Evolutionary conservation across 108 stramenopile species (phyloP), one percentile per base, ranked within the genome.

Genomic region (Nitzschia sp.): DNA sequence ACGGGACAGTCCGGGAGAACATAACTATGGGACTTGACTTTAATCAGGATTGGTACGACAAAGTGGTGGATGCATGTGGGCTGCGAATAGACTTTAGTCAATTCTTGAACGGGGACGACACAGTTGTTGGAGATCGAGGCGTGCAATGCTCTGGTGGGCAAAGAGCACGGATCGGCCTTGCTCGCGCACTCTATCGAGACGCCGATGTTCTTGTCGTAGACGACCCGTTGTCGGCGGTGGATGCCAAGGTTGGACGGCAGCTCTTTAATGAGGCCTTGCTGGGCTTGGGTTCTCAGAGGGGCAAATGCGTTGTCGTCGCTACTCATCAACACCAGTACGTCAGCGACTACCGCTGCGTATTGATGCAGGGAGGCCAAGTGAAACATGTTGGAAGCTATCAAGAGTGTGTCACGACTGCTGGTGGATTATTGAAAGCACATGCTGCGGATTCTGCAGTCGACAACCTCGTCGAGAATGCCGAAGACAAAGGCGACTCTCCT

Each of bases 311-410:
- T 23, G 58, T 97, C 27, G 68, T 97, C 17, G 91, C 88, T 2
- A 94, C 94, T 26, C 95, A 97, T 75, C 95, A 96, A 74, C 95
- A 95, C 46, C 94, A 93, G 49, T 92, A 84, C 63, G 85, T 84
- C 69, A 82, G 66, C 30, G 87, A 83, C 13, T 62, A 71, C 2
- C 57, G 77, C 2, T 91, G 86, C 55, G 81, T 96, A 17, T 66
- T 94, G 38, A 80, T 97, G 72, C 64, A 70, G 18, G 68, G 65
- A 30, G 89, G 93, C 11, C 72, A 59, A 29, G 72, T 89, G 28
- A 70, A 67, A n/a, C 77, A 81, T 27, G 58, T 79, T 60, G 93
- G 93, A 26, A 76, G 77, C 15, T 96, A 89, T 75, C 71, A 72
- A 23, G 78, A 82, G 42, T 91, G 91, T 31, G 79, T 93, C 8